phyloP scores from a whole-genome alignment of 2,329 filamentous ascomycete genomes.

The Cladosporium sp. region DNA sequence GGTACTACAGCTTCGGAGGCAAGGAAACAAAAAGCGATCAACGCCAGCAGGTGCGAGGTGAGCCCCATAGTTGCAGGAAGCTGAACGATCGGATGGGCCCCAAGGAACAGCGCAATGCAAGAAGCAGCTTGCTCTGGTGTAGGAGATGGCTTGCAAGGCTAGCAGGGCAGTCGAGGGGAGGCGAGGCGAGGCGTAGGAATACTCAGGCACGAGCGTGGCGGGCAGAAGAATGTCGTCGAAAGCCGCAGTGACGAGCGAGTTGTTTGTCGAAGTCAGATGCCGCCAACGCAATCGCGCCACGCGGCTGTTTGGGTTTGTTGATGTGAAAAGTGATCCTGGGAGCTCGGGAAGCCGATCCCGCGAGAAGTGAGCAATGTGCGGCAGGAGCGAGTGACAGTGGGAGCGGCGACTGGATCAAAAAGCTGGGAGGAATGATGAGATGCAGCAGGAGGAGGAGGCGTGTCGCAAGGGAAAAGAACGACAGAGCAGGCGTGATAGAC shows the following conservation, averaged over 20 bases:
- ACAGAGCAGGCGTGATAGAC: not conserved
- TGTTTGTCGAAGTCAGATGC: not conserved
- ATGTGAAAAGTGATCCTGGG: not conserved
- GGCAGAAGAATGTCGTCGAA: constrained; percentile 8
- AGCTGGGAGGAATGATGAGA: constrained; percentile 13
- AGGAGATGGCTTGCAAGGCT: not conserved
- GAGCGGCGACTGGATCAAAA: not conserved
- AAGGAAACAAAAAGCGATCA: not conserved
- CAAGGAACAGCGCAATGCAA: not conserved
- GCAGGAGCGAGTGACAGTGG: constrained; percentile 3
- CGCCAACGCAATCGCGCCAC: constrained; percentile 8
- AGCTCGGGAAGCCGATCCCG: constrained; percentile 7
- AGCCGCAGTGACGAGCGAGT: not conserved
- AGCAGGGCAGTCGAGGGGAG: not conserved
- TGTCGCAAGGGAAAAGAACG: constrained; percentile 1
- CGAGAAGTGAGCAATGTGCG: not conserved
- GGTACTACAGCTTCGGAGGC: constrained; percentile 1
- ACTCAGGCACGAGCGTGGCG: constrained; percentile 9
- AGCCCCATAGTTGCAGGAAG: not conserved
- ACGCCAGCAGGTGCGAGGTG: not conserved
- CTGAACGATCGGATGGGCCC: constrained; percentile 1
- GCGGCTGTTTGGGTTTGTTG: not conserved
- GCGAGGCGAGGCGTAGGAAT: constrained; percentile 1
- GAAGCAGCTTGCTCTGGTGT: not conserved
- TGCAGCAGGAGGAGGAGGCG: not conserved